Base-by-base conservation (phyloP, 225 moss, liverwort and hornwort species). In the Rhytidiadelphus loreus region DNA sequence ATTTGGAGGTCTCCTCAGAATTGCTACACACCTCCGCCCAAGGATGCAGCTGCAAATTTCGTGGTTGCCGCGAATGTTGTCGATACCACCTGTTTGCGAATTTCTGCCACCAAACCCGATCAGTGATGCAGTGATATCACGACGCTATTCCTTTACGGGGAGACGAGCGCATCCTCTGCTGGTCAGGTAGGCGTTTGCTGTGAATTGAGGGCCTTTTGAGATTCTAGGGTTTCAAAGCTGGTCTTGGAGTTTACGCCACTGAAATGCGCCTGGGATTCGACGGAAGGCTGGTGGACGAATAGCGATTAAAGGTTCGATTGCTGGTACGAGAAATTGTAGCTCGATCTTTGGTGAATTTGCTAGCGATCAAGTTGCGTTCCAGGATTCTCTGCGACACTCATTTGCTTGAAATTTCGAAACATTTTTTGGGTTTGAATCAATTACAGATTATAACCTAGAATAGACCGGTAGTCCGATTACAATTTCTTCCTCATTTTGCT, bases 171-270 rank as follows among this genome's bases (percentile, higher is more conserved):
- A 59, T 78, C 80, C 26, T 74, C 68, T 80, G 72, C 14, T 87
- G 60, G 66, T 74, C 87, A 91, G 86, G 91, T 91, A 44, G 43
- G 72, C 62, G 66, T 79, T 69, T 62, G 60, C n/a, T 80, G 61
- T 48, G 44, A 69, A 61, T 74, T 14, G 46, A 80, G n/a, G 46
- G 46, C 48, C 39, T 41, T 73, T 78, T 52, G 64, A 73, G 59
- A 86, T 57, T 62, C 80, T 92, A 88, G 88, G 92, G 90, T 90
- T 92, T 66, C 46, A 22, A 60, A 53, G 33, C 64, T 80, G 70
- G 70, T 71, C 57, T 50, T 64, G 44, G 57, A 85, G 85, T 89
- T 66, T 29, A 57, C 90, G 30, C 72, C 12, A 63, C 30, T 58
- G 83, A 44, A 85, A 72, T 80, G 85, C 80, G 73, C 63, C 61